A percentile compares a stretch with the other conserved stretches of the same genome.
Conservation (phyloP, 495 filamentous ascomycete species). For the Neurospora sp. region DNA sequence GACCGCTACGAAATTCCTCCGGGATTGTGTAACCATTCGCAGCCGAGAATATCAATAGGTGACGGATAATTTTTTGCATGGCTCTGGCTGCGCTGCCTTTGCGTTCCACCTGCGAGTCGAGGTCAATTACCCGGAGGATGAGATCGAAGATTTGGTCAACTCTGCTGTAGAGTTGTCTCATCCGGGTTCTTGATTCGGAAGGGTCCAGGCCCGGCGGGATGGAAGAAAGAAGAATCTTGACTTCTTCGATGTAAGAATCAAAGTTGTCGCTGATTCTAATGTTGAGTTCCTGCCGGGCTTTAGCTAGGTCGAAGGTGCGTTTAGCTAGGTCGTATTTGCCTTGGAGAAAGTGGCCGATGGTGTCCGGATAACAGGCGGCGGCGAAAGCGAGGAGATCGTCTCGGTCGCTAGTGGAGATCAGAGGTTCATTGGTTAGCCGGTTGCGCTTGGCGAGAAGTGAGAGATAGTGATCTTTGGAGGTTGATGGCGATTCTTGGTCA, state of each 20-base stretch:
- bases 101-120: neutral
- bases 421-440: neutral
- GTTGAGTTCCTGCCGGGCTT: too few species aligned
- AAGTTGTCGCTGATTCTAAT: neutral
- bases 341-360: neutral
- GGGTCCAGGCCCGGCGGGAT: neutral
- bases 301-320: too few species aligned
- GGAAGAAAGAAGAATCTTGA: neutral
- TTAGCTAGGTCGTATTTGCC: too few species aligned
- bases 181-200: neutral
- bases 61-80: neutral
- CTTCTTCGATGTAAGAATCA: neutral
- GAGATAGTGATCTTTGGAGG: neutral
- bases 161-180: neutral
- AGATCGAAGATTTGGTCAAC: neutral
- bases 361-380: neutral
- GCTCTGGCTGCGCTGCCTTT: neutral
- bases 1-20: neutral
- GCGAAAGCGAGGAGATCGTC: neutral
- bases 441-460: neutral
- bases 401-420: neutral
- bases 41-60: neutral
- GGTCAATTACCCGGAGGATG: neutral
- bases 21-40: neutral
- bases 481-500: neutral